These are phyloP conservation scores for Taphrina betulina DNA, from an alignment of 1,139 yeast species.

Conservation along the genomic window DNA sequence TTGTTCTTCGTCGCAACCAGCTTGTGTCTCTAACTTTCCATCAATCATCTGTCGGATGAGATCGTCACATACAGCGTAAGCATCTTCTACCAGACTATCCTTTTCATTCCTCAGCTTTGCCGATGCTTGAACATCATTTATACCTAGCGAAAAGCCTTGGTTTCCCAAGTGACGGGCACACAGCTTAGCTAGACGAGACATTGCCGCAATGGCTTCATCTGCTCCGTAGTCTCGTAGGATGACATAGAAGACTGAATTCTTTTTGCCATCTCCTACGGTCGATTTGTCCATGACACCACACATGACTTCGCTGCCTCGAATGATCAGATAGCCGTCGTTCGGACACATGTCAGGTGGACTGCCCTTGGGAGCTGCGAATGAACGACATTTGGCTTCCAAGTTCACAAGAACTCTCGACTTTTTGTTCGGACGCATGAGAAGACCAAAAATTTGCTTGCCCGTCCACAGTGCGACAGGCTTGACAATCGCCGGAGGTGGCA, in stretches of 20 bases:
- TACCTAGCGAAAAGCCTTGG: constrained; percentile 96
- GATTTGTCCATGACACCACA: constrained; percentile 98
- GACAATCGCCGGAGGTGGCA: constrained; percentile 92
- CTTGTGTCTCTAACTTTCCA: constrained; percentile 95
- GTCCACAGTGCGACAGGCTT: constrained; percentile 94
- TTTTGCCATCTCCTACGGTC: constrained; percentile 95
- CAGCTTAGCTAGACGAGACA: constrained; percentile 97
- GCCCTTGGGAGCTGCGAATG: constrained; percentile 68
- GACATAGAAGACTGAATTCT: constrained; percentile 93
- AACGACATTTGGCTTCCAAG: constrained; percentile 90
- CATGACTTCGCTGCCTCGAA: constrained; percentile 83
- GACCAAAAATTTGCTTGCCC: constrained; percentile 90
- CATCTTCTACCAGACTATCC: constrained; percentile 85
- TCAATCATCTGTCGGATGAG: constrained; percentile 73
- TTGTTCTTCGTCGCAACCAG: constrained; percentile 98
- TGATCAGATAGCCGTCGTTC: constrained; percentile 89
- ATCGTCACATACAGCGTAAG: constrained; percentile 89
- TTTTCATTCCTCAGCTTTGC: constrained; percentile 69
- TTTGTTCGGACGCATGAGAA: constrained; percentile 79
- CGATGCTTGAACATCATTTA: constrained; percentile 96
- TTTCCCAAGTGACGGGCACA: constrained; percentile 94
- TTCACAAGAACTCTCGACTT: constrained; percentile 78
- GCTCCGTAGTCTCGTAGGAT: constrained; percentile 94
- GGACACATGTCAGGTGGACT: constrained; percentile 93
- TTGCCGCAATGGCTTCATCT: constrained; percentile 88